Evolutionary conservation across 345 rosid genomes (phyloP).

Genomic region (Diplotaxis tenuifolia): DNA sequence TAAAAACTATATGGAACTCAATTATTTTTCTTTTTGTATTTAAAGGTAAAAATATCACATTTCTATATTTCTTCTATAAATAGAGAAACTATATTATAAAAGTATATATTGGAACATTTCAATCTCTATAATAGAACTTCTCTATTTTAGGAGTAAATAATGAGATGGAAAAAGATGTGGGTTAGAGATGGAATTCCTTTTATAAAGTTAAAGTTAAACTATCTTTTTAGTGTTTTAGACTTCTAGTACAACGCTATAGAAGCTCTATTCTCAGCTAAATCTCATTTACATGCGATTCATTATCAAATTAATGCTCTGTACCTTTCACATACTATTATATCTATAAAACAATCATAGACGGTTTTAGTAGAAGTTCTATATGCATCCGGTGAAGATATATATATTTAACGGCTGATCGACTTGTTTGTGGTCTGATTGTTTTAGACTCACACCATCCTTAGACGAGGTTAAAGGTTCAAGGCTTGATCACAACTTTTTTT

Average conservation of each 20-base stretch:
- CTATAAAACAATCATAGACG: not conserved
- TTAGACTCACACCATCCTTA: not conserved
- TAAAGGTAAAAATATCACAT: no score
- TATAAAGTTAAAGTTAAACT: slow-evolving; percentile 10
- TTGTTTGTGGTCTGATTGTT: not conserved
- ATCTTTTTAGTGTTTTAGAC: slow-evolving; percentile 20
- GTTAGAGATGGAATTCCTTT: not conserved
- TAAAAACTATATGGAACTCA: no score
- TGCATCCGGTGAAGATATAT: not conserved
- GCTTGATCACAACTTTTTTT: not conserved
- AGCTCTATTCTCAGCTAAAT: not conserved
- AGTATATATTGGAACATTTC: no score
- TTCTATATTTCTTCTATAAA: no score
- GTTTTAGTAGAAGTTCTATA: not conserved
- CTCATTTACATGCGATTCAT: slow-evolving; percentile 11
- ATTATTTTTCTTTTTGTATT: no score
- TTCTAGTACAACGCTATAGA: not conserved
- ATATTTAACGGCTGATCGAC: not conserved
- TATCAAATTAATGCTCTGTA: not conserved
- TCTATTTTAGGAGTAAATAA: not conserved
- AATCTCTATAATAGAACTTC: no score
- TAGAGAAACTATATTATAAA: no score
- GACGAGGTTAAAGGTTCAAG: not conserved
- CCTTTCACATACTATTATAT: not conserved
- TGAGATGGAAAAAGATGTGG: not conserved